Base-by-base conservation (phyloP, 768 basidiomycete genomes). In the Xerocomellus amylosporus region DNA sequence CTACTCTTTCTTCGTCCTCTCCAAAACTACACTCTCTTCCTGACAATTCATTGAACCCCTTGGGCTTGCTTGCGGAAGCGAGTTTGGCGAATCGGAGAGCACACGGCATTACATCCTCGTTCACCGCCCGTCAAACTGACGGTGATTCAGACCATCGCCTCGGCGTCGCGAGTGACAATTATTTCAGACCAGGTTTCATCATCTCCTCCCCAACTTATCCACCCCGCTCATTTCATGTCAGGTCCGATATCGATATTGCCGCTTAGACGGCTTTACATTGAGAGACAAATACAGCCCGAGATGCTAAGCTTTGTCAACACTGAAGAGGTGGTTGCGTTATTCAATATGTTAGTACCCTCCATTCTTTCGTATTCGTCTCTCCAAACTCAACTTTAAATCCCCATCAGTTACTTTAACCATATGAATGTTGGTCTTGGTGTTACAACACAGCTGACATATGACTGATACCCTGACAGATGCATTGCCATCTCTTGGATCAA, bases 31-130 rank as follows among this genome's bases (percentile, higher is more conserved):
- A 96, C 60, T 91, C 85, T 0, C 74, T 98, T 5, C 96, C 96
- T 0, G 94, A 98, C 69, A 96, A 96, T 65, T 75, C 89, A 0
- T 75, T 98, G 37, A 98, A 96, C 58, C 96, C 96, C 5, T 77
- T 98, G 12, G 96, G 96, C 0, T 75, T 98, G 0, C 79, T 98
- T 17, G 96, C 93, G 0, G 95, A 98, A 66, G 90, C 93, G 0
- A 91, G 88, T 63, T 73, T 91, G 26, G 87, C 86, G 1, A 90
- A 88, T 60, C 80, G 89, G 6, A 76, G 83, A 26, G 84, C 82
- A 1, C 79, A 85, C 42, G 77, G 77, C 0, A 73, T 74, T 7
- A 70, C 75, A 28, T 64, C 74, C 4, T 76, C 73, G 1, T 64
- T 81, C 46, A 68, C 71, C 17, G 76, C 77, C 2, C 70, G 76